Evolutionary conservation across 106 monocot genomes (phyloP).

Genomic region (Cymbidium sinense): DNA sequence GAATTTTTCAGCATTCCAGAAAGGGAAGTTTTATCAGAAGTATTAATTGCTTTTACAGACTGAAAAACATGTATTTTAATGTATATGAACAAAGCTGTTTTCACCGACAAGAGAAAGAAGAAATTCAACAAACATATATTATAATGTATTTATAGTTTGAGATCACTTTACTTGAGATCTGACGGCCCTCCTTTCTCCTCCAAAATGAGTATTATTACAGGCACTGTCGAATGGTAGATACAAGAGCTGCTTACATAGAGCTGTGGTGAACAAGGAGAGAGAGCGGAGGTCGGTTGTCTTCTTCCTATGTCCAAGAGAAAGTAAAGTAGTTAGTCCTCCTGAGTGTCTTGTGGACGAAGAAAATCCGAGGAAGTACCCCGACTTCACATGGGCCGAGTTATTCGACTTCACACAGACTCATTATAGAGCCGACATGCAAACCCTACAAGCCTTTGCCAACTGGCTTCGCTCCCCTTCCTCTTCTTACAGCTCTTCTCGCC

Average conservation of each 20-base stretch:
- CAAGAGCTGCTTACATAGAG: constrained; percentile 26
- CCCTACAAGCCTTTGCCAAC: constrained; percentile 16
- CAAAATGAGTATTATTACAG: not conserved
- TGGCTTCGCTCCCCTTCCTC: constrained; percentile 5
- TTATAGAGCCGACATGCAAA: constrained; percentile 21
- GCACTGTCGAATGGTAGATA: constrained; percentile 19
- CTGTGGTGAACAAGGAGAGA: constrained; percentile 17
- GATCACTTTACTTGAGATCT: too few relatives aligned
- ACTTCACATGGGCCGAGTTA: constrained; percentile 21
- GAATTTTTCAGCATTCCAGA: too few relatives aligned
- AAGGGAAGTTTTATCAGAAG: too few relatives aligned
- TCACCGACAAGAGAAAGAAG: too few relatives aligned
- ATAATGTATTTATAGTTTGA: too few relatives aligned
- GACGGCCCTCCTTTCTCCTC: too few relatives aligned
- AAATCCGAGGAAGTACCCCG: constrained; percentile 8
- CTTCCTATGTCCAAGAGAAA: constrained; percentile 16
- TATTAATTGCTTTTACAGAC: too few relatives aligned
- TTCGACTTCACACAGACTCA: constrained; percentile 19
- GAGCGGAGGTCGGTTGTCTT: constrained; percentile 20
- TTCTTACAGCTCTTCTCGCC: too few relatives aligned
- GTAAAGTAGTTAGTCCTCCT: constrained; percentile 13
- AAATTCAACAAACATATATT: too few relatives aligned
- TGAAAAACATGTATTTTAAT: too few relatives aligned
- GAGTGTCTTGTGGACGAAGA: not conserved
- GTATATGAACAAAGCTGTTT: too few relatives aligned